Base-by-base conservation (phyloP, 129 eudicot genomes). In the Pseudognaphalium luteoalbum region DNA sequence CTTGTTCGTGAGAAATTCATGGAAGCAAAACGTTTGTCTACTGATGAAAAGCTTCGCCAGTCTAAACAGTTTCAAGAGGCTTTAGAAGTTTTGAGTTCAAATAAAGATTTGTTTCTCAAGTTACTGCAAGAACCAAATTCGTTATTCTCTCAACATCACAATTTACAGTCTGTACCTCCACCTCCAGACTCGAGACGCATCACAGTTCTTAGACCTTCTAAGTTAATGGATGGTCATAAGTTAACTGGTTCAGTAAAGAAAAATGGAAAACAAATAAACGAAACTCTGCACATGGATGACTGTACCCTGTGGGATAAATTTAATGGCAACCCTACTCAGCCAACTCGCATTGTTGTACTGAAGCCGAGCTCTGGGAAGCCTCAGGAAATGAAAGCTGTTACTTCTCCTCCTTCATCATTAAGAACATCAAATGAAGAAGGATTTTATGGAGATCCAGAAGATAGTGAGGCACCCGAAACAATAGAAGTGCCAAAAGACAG, bases 51-150 rank as follows among this genome's bases (percentile, higher is more conserved):
- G 70, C 96, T 81, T 76, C 91, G 96, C 25, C 96, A 95, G 70
- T 82, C 97, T 10, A 89, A 91, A 80, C 89, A 95, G 76, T 89
- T 95, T 84, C 94, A 95, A 76, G 99, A 95, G 59, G 97, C 97
- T 54, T 81, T 95, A 64, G 97, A 95, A 80, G 89, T 91, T 67
- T 77, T 95, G 81, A 89, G 82, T 72, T 86, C 95, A 44, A 87
- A 95, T 64, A 88, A 83, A 72, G 97, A 95, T 75, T 86, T 87
- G 68, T 89, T 95, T 66, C 86, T 95, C 19, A 86, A 88, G 77
- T 81, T 88, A 82, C 86, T 95, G 37, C 97, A 95, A 81, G 99
- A 95, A 73, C 97, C 94, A 0, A 85, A 83, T 85, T 82, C 97
- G 1, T 71, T 91, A 80, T 81, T 87, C 78, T 76, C 95, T 22